Conservation (phyloP, 768 basidiomycete genomes). For the Suillus placidus region DNA sequence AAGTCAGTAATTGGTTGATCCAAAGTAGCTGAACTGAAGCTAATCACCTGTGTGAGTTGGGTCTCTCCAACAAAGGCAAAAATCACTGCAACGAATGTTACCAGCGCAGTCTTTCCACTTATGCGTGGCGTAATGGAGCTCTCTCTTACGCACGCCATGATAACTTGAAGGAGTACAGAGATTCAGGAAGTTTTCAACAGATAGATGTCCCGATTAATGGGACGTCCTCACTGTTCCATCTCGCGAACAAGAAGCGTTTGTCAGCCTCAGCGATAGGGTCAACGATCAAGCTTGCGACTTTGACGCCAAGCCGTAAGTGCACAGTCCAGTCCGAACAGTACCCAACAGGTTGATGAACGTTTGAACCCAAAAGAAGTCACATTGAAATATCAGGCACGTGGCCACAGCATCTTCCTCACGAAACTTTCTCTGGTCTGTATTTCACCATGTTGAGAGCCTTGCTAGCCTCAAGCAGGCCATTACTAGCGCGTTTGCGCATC, state of each 20-base stretch:
- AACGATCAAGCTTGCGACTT: not conserved
- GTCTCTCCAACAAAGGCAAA: slow-evolving; percentile 78
- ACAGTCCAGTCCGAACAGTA: not conserved
- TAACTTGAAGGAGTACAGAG: not conserved
- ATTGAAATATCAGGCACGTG: slow-evolving; percentile 10
- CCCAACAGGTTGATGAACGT: no score
- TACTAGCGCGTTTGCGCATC: slow-evolving; percentile 54
- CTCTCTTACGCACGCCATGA: slow-evolving; percentile 10
- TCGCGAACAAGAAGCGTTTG: not conserved
- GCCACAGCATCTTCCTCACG: not conserved
- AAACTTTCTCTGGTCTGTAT: slow-evolving; percentile 4
- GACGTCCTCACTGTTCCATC: not conserved
- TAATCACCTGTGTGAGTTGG: slow-evolving; percentile 70
- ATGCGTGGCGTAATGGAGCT: slow-evolving; percentile 31
- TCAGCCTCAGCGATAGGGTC: not conserved
- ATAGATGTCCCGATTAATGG: not conserved
- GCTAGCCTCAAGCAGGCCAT: slow-evolving; percentile 61
- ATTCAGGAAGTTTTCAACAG: not conserved
- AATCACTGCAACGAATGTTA: slow-evolving; percentile 61
- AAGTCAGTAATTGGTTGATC: slow-evolving; percentile 9
- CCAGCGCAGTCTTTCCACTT: slow-evolving; percentile 51
- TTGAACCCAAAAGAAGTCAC: not conserved
- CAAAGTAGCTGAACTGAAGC: not conserved
- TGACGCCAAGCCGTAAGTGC: not conserved
- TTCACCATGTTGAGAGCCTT: slow-evolving; percentile 64